Conservation (phyloP, 352 stramenopile genomes). For the Pythium dissotocum region DNA sequence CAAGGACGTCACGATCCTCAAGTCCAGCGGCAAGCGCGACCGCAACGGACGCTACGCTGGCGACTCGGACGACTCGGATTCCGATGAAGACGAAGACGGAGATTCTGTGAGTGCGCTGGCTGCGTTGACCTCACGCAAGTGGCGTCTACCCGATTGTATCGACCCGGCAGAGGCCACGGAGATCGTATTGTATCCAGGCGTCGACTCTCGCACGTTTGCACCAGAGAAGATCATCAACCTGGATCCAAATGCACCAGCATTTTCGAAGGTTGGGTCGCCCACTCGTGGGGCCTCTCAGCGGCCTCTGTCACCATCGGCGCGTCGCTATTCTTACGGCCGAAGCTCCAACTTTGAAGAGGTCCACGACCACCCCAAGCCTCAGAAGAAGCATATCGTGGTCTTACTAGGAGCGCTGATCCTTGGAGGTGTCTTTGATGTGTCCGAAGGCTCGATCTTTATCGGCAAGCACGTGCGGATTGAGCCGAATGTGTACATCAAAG, state of each 20-base stretch:
- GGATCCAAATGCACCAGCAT: conserved; percentile 17
- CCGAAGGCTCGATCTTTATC: conserved; percentile 66
- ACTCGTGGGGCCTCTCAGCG: background rate
- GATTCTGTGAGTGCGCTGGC: background rate
- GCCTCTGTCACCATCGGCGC: background rate
- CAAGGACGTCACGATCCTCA: conserved; percentile 35
- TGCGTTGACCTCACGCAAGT: conserved; percentile 29
- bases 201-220: conserved; percentile 47
- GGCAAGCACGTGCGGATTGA: conserved; percentile 63
- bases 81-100: conserved; percentile 25
- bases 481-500: conserved; percentile 69
- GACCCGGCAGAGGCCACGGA: conserved; percentile 48
- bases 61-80: conserved; percentile 7
- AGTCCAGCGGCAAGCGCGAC: conserved; percentile 16
- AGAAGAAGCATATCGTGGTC: conserved; percentile 52
- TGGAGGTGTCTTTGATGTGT: conserved; percentile 68
- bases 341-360: background rate
- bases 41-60: conserved; percentile 25
- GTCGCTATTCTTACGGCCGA: background rate
- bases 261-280: background rate
- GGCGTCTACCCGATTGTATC: conserved; percentile 43
- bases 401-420: conserved; percentile 44
- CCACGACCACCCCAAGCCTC: conserved; percentile 22
- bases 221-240: conserved; percentile 68
- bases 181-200: conserved; percentile 55